Base-by-base conservation (phyloP, 1,284 basidiomycete genomes). In the Peniophora sp. region DNA sequence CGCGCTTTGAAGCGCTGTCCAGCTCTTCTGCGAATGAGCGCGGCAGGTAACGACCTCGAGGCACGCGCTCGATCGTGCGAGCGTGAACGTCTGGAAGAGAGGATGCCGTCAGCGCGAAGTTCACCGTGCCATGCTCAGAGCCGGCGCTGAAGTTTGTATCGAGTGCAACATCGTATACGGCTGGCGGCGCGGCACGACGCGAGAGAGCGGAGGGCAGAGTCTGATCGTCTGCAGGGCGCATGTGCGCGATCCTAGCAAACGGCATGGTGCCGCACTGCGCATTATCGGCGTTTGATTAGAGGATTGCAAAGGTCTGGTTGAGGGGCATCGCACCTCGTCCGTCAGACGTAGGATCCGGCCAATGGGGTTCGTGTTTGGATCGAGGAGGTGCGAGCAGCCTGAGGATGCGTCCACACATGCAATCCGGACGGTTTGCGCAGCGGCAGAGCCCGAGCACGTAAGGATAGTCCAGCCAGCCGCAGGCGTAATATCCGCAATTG, bases 41-140 rank as follows among this genome's bases (percentile, higher is more conserved):
- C 23, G 41, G 27, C 5, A 11, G 49, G 8, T 20, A 23, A 20
- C 27, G 49, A 23, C 15, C 35, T n/a, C 37, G 24, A 10, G 12
- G 23, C 10, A 27, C 24, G 15, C 2, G 39, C 20, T 20, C 42
- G 27, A 27, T 49, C n/a, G 15, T 15, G 22, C 10, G 23, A 20
- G 11, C 41, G 18, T 9, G 22, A 23, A 17, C 39, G 22, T 24
- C 24, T 1, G n/a, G 22, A 41, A 8, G 39, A 41, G 39, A 41
- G 9, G 39, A 41, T 41, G 39, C 39, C 6, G 39, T 35, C 24
- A 49, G 5, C 35, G 48, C 22, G 24, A 49, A 49, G 48, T 47
- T 35, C 27, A 32, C 27, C 6, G 18, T 8, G 18, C 11, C 37
- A 41, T 41, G 18, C 6, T n/a, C n/a, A 17, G 37, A 41, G 37